Conservation (phyloP, 108 stramenopile genomes). For the Nitzschia sp. region DNA sequence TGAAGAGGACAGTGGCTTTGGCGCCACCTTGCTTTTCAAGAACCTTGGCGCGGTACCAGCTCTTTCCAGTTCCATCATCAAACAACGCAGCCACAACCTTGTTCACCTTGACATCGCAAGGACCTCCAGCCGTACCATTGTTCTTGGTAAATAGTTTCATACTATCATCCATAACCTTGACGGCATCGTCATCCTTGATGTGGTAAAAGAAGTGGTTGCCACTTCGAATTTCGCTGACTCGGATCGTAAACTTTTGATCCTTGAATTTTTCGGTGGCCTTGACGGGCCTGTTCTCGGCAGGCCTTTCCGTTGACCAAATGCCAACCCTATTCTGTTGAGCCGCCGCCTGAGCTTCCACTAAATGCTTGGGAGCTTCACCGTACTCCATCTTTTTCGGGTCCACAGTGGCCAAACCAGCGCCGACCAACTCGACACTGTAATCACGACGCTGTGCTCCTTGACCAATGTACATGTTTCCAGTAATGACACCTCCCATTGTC, state of each 20-base stretch:
- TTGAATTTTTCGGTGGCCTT: constrained; percentile 53
- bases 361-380: constrained; percentile 76
- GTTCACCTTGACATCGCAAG: constrained; percentile 80
- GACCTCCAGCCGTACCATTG: constrained; percentile 80
- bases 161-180: constrained; percentile 80
- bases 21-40: constrained; percentile 56
- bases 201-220: constrained; percentile 93
- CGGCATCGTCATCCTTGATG: constrained; percentile 68
- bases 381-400: constrained; percentile 90
- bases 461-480: constrained; percentile 79
- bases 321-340: constrained; percentile 80
- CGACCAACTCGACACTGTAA: constrained; percentile 77
- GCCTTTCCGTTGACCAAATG: constrained; percentile 72
- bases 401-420: constrained; percentile 80
- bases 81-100: constrained; percentile 93
- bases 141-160: constrained; percentile 87
- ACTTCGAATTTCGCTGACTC: constrained; percentile 89
- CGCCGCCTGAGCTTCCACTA: constrained; percentile 74
- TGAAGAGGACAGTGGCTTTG: constrained; percentile 80
- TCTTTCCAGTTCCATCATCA: constrained; percentile 89
- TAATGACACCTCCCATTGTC: constrained; percentile 86
- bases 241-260: constrained; percentile 61
- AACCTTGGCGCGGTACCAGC: constrained; percentile 97
- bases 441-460: constrained; percentile 69
- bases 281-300: constrained; percentile 20